Evolutionary conservation across 345 rosid species (phyloP), one percentile per base, ranked within the genome.

Genomic region (Eucalyptus viminalis): DNA sequence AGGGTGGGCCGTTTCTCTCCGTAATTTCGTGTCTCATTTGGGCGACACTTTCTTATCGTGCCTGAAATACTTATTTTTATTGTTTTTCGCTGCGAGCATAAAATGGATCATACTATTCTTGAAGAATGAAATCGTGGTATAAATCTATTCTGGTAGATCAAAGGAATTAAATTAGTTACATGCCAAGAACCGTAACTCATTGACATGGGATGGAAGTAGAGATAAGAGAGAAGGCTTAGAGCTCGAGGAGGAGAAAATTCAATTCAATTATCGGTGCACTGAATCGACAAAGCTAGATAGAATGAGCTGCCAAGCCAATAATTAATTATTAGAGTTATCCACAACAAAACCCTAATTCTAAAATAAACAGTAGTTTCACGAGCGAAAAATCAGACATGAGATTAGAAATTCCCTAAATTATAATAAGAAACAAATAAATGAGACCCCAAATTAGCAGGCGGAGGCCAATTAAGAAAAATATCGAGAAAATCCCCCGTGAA

Each of bases 71-170:
- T 17, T 9, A 9, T 17, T 65, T 51, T 69, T 9, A 69, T 34
- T 11, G 2, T 1, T 6, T 34, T 22, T 34, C 6, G 44, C 44
- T 34, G 24, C 2, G 3, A 5, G 14, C 2, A 19, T 69, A 17
- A 17, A 10, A 17, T 0, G 27, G 3, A 3, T 34, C 8, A 4
- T 7, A 29, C 4, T 14, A 13, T 29, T 29, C 0, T 62, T 4
- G 9, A 62, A 29, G 0, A 62, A 14, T 7, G 72, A 14, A 62
- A 21, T 6, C 5, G 2, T 17, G 0, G 2, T 69, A 2, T 17
- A 34, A 34, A 34, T 69, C 12, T 17, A 17, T 37, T 0, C 11
- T 0, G 1, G 4, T 10, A 10, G 1, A 37, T 37, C 37, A 19
- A 37, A 34, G 2, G 24, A 69, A 3, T 31, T 31, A 31, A 31